Evolutionary conservation across 139 green algal genomes (phyloP), one percentile per base, ranked within the genome.

Genomic region (Tetraselmis striata): DNA sequence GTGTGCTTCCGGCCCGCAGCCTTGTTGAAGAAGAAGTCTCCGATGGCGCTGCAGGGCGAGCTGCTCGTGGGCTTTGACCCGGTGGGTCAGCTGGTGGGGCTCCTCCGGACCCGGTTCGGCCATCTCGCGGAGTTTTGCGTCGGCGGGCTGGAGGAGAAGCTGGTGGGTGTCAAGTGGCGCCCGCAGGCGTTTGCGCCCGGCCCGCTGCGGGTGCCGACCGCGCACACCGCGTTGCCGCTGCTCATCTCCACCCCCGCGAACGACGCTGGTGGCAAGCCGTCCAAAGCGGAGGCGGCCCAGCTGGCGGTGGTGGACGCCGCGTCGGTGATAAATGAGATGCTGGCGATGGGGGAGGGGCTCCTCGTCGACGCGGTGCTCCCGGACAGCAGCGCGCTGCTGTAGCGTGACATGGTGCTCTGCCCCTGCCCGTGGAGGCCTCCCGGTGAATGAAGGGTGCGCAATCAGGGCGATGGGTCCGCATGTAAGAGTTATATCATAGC

Each of bases 31-130:
- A 67, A 67, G 18, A 5, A 18, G 18, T 67, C 45, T 5, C 5
- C 45, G 45, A 5, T 77, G 0, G 77, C 83, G n/a, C 80, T 96
- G 31, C 81, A 81, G 22, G 81, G 84, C 18, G 91, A 97, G 83
- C 85, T 97, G 82, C 90, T 97, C 75, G 86, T 97, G 1, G 92
- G 92, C 25, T 95, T 96, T 31, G 88, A 95, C 59, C 93, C 93
- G 0, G 79, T 96, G 26, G n/a, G 31, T 0, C 67, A 83, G 24
- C 89, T 90, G 26, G 29, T 92, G 2, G 5, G n/a, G 26, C 25
- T 82, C 30, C 86, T 95, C 59, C 76, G 88, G 58, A 45, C 80
- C 30, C 82, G 85, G 0, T 92, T 89, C 29, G 89, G 86, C n/a
- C 80, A 88, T 74, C 32, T 94, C 28, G 93, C 88, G 0, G 84